phyloP scores from a whole-genome alignment of 768 basidiomycete species.

The Suillus plorans region DNA sequence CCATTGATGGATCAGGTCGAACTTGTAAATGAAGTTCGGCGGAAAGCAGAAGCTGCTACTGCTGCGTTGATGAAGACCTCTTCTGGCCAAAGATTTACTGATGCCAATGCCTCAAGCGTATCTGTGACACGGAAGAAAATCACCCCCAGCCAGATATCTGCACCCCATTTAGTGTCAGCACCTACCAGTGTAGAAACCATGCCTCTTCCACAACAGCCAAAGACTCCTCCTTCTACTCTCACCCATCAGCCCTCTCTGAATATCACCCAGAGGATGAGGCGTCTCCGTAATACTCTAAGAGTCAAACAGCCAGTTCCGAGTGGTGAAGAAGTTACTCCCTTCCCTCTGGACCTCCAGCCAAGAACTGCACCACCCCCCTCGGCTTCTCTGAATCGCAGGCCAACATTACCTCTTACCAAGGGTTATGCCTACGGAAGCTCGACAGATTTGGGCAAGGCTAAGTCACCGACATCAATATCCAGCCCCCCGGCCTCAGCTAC shows the following conservation, averaged over 20 bases:
- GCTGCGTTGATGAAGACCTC: slow-evolving; percentile 53
- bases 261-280: slow-evolving; percentile 73
- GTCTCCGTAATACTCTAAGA: slow-evolving; percentile 66
- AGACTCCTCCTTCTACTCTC: slow-evolving; percentile 30
- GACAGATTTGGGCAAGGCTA: slow-evolving; percentile 53
- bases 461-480: slow-evolving; percentile 49
- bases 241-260: slow-evolving; percentile 43
- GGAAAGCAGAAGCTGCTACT: slow-evolving; percentile 67
- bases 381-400: slow-evolving; percentile 44
- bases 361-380: slow-evolving; percentile 19
- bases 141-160: slow-evolving; percentile 62
- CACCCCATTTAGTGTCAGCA: slow-evolving; percentile 63
- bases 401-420: slow-evolving; percentile 50
- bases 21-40: slow-evolving; percentile 64
- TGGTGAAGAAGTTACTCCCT: slow-evolving; percentile 52
- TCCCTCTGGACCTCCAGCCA: slow-evolving; percentile 43
- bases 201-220: slow-evolving; percentile 42
- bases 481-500: slow-evolving; percentile 71
- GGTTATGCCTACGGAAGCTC: slow-evolving; percentile 30
- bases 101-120: slow-evolving; percentile 40
- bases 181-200: slow-evolving; percentile 68
- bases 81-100: slow-evolving; percentile 42
- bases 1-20: slow-evolving; percentile 50
- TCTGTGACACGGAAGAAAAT: slow-evolving; percentile 54
- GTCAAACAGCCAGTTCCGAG: slow-evolving; percentile 45